These are phyloP conservation scores for Colletotrichum cordylinicola DNA, from an alignment of 2,329 filamentous ascomycete genomes.

Conservation along the genomic window DNA sequence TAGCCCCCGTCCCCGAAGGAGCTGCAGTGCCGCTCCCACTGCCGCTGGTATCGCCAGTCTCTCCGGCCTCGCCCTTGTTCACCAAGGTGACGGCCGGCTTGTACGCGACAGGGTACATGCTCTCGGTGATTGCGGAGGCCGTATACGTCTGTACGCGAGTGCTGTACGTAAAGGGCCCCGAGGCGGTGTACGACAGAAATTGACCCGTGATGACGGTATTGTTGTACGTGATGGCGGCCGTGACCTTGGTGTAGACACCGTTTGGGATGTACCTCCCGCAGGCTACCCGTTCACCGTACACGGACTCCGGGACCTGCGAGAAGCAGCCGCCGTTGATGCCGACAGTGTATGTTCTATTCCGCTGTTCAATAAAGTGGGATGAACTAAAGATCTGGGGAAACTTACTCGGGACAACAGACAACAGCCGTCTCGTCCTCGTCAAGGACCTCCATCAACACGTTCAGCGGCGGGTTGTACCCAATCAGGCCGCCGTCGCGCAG, in stretches of 20 bases:
- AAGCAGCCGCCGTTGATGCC: neutral
- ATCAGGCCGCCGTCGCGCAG: neutral
- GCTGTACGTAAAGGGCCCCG: neutral
- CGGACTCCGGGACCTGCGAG: neutral
- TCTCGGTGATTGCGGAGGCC: rapidly evolving
- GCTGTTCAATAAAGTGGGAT: rapidly evolving
- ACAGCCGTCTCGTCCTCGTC: neutral
- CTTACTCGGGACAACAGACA: constrained; percentile 1
- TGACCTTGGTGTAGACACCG: neutral
- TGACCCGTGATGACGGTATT: neutral
- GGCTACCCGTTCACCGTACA: neutral
- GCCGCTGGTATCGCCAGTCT: neutral
- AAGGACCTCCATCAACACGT: neutral
- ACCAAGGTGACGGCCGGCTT: neutral
- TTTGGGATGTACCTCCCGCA: neutral
- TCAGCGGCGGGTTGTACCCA: neutral
- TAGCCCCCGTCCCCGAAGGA: neutral
- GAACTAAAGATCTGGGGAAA: neutral
- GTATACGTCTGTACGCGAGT: neutral
- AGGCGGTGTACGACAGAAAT: neutral
- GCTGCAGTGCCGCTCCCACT: neutral
- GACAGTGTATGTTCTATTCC: neutral
- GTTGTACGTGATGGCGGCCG: neutral
- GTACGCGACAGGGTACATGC: neutral
- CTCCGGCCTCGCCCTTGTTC: neutral